Evolutionary conservation across 495 filamentous ascomycete species (phyloP).

Genomic region (Trichocladium antarcticum): DNA sequence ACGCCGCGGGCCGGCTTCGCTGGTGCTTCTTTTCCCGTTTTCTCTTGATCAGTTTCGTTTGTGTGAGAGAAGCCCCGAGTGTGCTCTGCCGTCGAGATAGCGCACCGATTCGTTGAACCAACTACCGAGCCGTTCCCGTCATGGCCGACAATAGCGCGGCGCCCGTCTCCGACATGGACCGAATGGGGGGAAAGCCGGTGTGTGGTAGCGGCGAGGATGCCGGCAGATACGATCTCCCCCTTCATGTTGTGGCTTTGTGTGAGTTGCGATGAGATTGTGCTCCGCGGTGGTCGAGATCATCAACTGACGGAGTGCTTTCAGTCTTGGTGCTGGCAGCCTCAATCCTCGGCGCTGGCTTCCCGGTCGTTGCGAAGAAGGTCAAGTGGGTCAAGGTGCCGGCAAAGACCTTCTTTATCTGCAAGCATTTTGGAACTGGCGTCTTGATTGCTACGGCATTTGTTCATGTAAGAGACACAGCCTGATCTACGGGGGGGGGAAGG

Average conservation of each 20-base stretch:
- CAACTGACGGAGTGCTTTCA: conserved; percentile 12
- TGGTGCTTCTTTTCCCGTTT: conserved; percentile 8
- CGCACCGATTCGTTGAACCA: not conserved
- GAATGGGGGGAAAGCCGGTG: conserved; percentile 30
- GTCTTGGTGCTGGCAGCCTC: conserved; percentile 33
- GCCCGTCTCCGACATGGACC: conserved; percentile 5
- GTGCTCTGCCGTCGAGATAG: not conserved
- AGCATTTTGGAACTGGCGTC: conserved; percentile 61
- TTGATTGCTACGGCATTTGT: conserved; percentile 60
- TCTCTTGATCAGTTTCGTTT: no score
- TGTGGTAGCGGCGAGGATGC: conserved; percentile 34
- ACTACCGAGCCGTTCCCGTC: not conserved
- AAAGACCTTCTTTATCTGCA: conserved; percentile 44
- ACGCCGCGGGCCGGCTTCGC: conserved; percentile 23
- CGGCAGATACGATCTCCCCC: conserved; percentile 39
- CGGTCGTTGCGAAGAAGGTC: conserved; percentile 44
- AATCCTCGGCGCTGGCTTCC: conserved; percentile 41
- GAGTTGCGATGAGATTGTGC: conserved; percentile 21
- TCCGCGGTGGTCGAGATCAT: not conserved
- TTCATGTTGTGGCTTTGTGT: conserved; percentile 42
- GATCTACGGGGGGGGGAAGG: not conserved
- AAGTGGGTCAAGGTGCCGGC: conserved; percentile 43
- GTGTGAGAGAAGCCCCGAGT: conserved; percentile 12
- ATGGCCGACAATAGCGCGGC: conserved; percentile 13
- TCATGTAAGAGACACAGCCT: conserved; percentile 40